Evolutionary conservation across 495 filamentous ascomycete species (phyloP).

Genomic region (Beverwykella pulmonaria): DNA sequence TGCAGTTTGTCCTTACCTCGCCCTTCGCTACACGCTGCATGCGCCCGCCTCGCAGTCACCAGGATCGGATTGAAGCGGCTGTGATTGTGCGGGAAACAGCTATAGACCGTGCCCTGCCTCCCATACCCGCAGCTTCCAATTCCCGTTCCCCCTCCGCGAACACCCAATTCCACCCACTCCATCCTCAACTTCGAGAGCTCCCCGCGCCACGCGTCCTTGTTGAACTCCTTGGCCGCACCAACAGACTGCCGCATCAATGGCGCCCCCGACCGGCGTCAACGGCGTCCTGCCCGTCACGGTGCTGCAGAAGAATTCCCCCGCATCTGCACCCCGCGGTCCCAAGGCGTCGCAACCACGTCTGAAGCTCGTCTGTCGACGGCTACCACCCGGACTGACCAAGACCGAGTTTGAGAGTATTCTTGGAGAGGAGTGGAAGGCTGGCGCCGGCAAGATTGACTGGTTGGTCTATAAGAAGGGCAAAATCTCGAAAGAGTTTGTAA

Average conservation of each 20-base stretch:
- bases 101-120: slow-evolving; percentile 1
- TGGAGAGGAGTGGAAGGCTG: slow-evolving; percentile 81
- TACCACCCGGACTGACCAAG: slow-evolving; percentile 84
- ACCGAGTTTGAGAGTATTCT: slow-evolving; percentile 72
- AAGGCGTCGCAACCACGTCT: slow-evolving; percentile 67
- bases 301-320: slow-evolving; percentile 58
- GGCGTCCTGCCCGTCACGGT: slow-evolving; percentile 65
- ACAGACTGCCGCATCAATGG: slow-evolving; percentile 8
- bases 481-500: slow-evolving; percentile 78
- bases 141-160: slow-evolving; percentile 1
- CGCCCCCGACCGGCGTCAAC: slow-evolving; percentile 44
- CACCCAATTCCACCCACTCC: slow-evolving; percentile 8
- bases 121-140: slow-evolving; percentile 15
- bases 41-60: background rate
- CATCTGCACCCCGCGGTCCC: slow-evolving; percentile 44
- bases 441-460: slow-evolving; percentile 83
- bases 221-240: background rate
- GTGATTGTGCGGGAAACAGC: background rate
- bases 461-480: slow-evolving; percentile 77
- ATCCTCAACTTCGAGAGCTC: background rate
- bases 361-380: slow-evolving; percentile 81
- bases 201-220: background rate
- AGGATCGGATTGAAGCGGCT: background rate
- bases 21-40: background rate
- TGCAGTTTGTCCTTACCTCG: background rate